phyloP scores from a whole-genome alignment of 441 rosid species.

The Jatropha podagrica region DNA sequence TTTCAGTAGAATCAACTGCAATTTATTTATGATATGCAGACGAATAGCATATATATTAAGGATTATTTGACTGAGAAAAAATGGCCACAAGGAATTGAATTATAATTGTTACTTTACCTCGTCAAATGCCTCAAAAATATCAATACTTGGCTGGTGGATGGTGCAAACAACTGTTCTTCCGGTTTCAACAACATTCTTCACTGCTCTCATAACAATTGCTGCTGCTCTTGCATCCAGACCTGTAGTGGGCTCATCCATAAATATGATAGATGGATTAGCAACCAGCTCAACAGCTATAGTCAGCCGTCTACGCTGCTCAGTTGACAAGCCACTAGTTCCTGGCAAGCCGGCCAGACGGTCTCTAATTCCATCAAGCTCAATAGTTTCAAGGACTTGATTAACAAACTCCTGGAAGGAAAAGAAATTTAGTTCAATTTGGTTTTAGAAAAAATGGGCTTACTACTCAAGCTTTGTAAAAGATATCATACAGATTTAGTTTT shows the following conservation, averaged over 20 bases:
- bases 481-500: slow-evolving; percentile 43
- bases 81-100: neutral
- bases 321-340: slow-evolving; percentile 52
- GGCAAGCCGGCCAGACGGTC: slow-evolving; percentile 54
- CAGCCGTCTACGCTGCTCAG: slow-evolving; percentile 63
- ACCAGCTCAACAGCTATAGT: slow-evolving; percentile 74
- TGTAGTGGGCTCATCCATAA: slow-evolving; percentile 76
- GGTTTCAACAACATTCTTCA: slow-evolving; percentile 60
- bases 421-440: neutral
- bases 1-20: slow-evolving; percentile 62
- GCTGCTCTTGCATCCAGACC: slow-evolving; percentile 77
- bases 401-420: slow-evolving; percentile 42
- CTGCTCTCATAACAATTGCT: slow-evolving; percentile 71
- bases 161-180: slow-evolving; percentile 75
- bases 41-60: too few relatives aligned
- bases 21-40: too few relatives aligned
- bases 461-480: neutral
- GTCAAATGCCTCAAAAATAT: slow-evolving; percentile 66
- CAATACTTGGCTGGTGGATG: slow-evolving; percentile 72
- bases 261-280: slow-evolving; percentile 68
- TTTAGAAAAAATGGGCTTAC: neutral
- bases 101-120: slow-evolving; percentile 34
- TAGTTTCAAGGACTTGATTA: slow-evolving; percentile 50
- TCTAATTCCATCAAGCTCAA: slow-evolving; percentile 52
- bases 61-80: neutral